Base-by-base conservation (phyloP, 805 yeast genomes). In the Diddensiella transvaalensis region DNA sequence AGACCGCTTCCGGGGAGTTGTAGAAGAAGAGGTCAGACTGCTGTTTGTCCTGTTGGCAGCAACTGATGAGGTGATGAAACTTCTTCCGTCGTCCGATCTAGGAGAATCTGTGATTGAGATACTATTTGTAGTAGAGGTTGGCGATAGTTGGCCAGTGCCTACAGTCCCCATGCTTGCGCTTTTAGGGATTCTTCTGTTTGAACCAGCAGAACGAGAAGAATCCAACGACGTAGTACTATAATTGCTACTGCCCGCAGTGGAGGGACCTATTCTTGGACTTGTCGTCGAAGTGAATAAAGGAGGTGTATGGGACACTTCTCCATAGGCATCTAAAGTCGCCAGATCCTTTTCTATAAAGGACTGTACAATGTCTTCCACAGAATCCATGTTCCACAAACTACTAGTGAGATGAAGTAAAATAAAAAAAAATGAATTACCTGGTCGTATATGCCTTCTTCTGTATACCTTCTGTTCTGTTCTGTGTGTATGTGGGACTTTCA, bases 321-420 rank as follows among this genome's bases (percentile, higher is more conserved):
- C 67, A 40, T 59, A 54, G 17, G 54, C 50, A 52, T 64, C 68
- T 30, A 64, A 60, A n/a, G 61, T 50, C 10, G 65, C 50, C 35
- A 64, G 57, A 50, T 64, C 68, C 15, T 56, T 51, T 33, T 54
- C 56, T 22, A 62, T 64, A 41, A 64, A 64, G 44, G 58, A 55
- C 48, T 59, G 59, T 22, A 64, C 65, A 36, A 63, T 60, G 45
- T 60, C 59, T 37, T 62, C 64, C 24, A 38, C 41, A 8, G 41
- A 18, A 10, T 38, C 24, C 24, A 21, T 26, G n/a, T n/a, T n/a
- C n/a, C n/a, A n/a, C n/a, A n/a, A n/a, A n/a, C n/a, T n/a, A n/a
- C n/a, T n/a, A n/a, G n/a, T n/a, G n/a, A n/a, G n/a, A n/a, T n/a
- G n/a, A n/a, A n/a, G n/a, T n/a, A n/a, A n/a, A n/a, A n/a, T n/a